Base-by-base conservation (phyloP, 2,329 filamentous ascomycete species). In the Sphaerostilbella broomeana region DNA sequence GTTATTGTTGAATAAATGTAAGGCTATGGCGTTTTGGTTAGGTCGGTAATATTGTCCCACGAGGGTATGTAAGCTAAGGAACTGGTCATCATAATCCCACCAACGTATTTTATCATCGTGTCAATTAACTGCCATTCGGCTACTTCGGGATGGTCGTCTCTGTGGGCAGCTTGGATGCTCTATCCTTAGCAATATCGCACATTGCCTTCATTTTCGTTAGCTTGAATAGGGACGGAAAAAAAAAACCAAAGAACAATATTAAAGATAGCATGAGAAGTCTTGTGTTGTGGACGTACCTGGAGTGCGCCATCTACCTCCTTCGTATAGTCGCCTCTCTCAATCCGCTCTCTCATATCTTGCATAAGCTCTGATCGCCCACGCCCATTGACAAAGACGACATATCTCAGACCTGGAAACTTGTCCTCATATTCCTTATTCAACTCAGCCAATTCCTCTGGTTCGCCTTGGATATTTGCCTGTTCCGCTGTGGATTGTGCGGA, bases 321-420 rank as follows among this genome's bases (percentile, higher is more conserved):
- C 17, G 69, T 62, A 36, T 80, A 67, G 57, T 90, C 75, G 2
- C 73, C 79, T 37, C 81, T 67, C 12, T 71, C 74, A 53, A 95
- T 94, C 37, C 89, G 72, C 37, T 63, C 59, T 46, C 73, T 73
- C 85, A 95, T 94, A 53, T 95, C 81, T 46, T 77, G 70, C 81
- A 95, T 86, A 40, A 95, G 82, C 45, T 77, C 75, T 2, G 75
- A 71, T 41, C 87, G 71, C 27, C 76, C 72, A 32, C 89, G 74
- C 1, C 86, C 87, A 58, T 94, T 89, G 40, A 95, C 90, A 59
- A 95, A 95, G 13, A 90, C 85, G 55, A 95, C 86, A 67, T 94
- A 95, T 62, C 83, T 73, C 56, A 95, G 59, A 0, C 89, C 86
- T 0, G 87, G 86, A 59, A 90, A 95, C 40, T 53, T 71, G n/a